These are phyloP conservation scores for Pezicula neosporulosa DNA, from an alignment of 2,329 filamentous ascomycete genomes.

Conservation along the genomic window DNA sequence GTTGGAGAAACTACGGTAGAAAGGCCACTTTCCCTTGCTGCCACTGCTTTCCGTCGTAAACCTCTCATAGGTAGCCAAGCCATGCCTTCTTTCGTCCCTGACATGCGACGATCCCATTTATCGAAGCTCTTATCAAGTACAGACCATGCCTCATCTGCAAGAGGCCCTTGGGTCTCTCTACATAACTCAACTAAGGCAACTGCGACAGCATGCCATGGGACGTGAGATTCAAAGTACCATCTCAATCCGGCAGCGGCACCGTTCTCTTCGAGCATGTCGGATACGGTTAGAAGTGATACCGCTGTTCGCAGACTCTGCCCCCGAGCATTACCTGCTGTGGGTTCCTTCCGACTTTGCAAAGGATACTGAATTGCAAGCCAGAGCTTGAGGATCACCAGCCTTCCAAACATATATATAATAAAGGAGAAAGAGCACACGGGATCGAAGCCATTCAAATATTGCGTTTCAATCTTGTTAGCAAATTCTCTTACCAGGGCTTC, in stretches of 20 bases:
- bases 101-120: slow-evolving; percentile 39
- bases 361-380: neutral
- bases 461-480: neutral
- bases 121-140: slow-evolving; percentile 43
- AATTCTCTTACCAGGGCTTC: neutral
- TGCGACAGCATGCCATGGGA: slow-evolving; percentile 54
- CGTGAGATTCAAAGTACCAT: slow-evolving; percentile 47
- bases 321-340: slow-evolving; percentile 1
- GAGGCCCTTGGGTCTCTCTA: slow-evolving; percentile 33
- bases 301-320: slow-evolving; percentile 36
- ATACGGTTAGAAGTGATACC: slow-evolving; percentile 32
- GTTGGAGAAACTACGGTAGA: neutral
- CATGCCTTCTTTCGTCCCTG: slow-evolving; percentile 45
- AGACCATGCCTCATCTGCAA: slow-evolving; percentile 37
- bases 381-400: neutral
- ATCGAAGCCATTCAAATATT: neutral
- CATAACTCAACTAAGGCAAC: slow-evolving; percentile 50
- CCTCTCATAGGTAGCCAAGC: slow-evolving; percentile 53
- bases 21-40: slow-evolving; percentile 18
- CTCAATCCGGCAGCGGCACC: slow-evolving; percentile 34
- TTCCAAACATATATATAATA: neutral
- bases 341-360: neutral
- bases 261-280: neutral
- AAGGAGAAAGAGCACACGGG: neutral
- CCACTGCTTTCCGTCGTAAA: slow-evolving; percentile 46